Conservation (phyloP, 345 rosid species). For the Toxicodendron radicans region DNA sequence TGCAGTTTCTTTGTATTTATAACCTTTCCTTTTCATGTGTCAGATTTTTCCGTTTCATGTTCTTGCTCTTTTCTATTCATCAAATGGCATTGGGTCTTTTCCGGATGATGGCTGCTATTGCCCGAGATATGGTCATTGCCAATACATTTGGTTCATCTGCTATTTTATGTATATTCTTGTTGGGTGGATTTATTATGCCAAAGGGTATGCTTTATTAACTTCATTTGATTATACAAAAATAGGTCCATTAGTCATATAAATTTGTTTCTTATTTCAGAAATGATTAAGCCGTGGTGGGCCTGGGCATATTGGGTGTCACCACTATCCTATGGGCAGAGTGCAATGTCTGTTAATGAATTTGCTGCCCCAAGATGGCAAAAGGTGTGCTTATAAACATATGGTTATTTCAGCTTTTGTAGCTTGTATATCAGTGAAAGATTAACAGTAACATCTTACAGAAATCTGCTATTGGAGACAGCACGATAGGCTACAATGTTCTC, state of each 20-base stretch:
- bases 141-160: constrained; percentile 83
- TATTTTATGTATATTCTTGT: constrained; percentile 55
- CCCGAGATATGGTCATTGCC: constrained; percentile 87
- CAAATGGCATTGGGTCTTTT: constrained; percentile 94
- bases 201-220: constrained; percentile 47
- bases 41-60: constrained; percentile 85
- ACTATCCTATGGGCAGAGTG: constrained; percentile 73
- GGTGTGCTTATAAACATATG: constrained; percentile 36
- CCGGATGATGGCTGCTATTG: constrained; percentile 70
- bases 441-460: constrained; percentile 43
- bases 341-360: constrained; percentile 83
- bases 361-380: constrained; percentile 71
- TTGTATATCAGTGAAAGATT: neutral
- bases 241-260: constrained; percentile 9
- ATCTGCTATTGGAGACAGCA: constrained; percentile 46
- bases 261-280: constrained; percentile 38
- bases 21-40: constrained; percentile 13
- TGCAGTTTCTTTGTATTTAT: constrained; percentile 13
- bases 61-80: constrained; percentile 71
- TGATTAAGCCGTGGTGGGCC: constrained; percentile 80
- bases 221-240: neutral
- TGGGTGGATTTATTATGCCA: constrained; percentile 92
- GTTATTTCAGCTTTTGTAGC: neutral
- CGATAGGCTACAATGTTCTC: constrained; percentile 70
- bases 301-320: constrained; percentile 98